phyloP scores from a whole-genome alignment of 768 basidiomycete species.

The Clitopilus passeckerianus region DNA sequence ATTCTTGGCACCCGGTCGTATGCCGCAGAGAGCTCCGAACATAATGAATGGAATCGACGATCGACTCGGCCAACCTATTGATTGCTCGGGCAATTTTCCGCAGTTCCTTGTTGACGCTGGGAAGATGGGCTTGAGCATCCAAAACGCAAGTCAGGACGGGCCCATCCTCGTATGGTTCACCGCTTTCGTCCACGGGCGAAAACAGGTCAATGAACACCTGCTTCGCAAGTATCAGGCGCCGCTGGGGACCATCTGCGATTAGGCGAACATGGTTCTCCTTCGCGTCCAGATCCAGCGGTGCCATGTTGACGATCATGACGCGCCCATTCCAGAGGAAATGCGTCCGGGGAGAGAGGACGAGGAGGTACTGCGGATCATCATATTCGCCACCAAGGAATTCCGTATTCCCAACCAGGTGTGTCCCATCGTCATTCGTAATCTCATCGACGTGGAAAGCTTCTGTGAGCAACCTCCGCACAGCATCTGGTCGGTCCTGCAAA shows the following conservation, averaged over 20 bases:
- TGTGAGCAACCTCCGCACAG: slow-evolving; percentile 73
- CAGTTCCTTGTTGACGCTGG: slow-evolving; percentile 83
- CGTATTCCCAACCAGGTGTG: slow-evolving; percentile 29
- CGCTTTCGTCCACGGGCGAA: slow-evolving; percentile 57
- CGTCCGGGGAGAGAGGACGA: slow-evolving; percentile 79
- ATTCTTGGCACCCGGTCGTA: slow-evolving; percentile 69
- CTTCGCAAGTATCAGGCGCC: slow-evolving; percentile 72
- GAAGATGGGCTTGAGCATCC: slow-evolving; percentile 88
- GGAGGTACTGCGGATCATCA: slow-evolving; percentile 69
- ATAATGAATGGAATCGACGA: slow-evolving; percentile 87
- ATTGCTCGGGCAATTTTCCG: slow-evolving; percentile 88
- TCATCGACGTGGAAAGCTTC: slow-evolving; percentile 83
- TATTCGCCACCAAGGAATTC: slow-evolving; percentile 45
- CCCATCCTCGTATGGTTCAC: slow-evolving; percentile 41
- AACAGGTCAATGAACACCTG: slow-evolving; percentile 69
- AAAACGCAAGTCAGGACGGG: slow-evolving; percentile 46
- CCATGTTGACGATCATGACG: slow-evolving; percentile 73
- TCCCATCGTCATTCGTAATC: slow-evolving; percentile 49
- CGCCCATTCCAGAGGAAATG: slow-evolving; percentile 92
- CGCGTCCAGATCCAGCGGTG: slow-evolving; percentile 74
- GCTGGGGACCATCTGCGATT: slow-evolving; percentile 84
- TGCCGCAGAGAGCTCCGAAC: slow-evolving; percentile 66
- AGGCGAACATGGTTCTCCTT: slow-evolving; percentile 89
- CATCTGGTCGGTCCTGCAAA: slow-evolving; percentile 70
- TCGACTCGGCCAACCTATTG: slow-evolving; percentile 86